Percentiles rank a stretch among this genome's conserved stretches.
These are phyloP conservation scores for Madurella fahalii DNA, from an alignment of 2,329 filamentous ascomycete genomes.

Conservation along the genomic window DNA sequence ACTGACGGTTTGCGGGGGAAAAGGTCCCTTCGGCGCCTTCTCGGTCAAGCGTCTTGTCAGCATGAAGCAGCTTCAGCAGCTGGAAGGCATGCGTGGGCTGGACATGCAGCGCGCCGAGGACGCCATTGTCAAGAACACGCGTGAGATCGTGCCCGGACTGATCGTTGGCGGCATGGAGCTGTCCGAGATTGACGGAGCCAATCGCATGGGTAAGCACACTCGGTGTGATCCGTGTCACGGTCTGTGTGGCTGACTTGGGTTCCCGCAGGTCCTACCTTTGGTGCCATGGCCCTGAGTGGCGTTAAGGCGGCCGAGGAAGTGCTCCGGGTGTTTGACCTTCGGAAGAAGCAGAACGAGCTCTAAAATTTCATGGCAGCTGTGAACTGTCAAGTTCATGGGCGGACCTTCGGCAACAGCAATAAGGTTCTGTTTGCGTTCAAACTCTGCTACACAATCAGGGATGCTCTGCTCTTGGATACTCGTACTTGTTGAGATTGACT, in stretches of 20 bases:
- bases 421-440: too few species aligned
- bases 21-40: slow-evolving; percentile 79
- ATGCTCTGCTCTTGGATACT: too few species aligned
- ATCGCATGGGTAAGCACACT: slow-evolving; percentile 67
- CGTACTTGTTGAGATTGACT: neutral
- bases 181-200: slow-evolving; percentile 83
- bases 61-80: slow-evolving; percentile 77
- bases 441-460: too few species aligned
- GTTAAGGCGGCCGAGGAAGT: slow-evolving; percentile 91
- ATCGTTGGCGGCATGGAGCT: slow-evolving; percentile 96
- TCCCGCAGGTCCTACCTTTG: slow-evolving; percentile 64
- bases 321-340: slow-evolving; percentile 69
- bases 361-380: neutral
- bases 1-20: neutral
- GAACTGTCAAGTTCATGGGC: neutral
- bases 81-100: slow-evolving; percentile 87
- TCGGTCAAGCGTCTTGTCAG: slow-evolving; percentile 84
- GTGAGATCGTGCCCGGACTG: slow-evolving; percentile 81
- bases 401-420: neutral
- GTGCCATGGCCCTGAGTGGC: slow-evolving; percentile 81
- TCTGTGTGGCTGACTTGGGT: slow-evolving; percentile 11
- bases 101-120: slow-evolving; percentile 93
- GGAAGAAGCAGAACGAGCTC: slow-evolving; percentile 68
- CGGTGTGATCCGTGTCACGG: neutral
- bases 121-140: slow-evolving; percentile 86